Base-by-base conservation (phyloP, 352 stramenopile genomes). In the Phytophthora litchii region DNA sequence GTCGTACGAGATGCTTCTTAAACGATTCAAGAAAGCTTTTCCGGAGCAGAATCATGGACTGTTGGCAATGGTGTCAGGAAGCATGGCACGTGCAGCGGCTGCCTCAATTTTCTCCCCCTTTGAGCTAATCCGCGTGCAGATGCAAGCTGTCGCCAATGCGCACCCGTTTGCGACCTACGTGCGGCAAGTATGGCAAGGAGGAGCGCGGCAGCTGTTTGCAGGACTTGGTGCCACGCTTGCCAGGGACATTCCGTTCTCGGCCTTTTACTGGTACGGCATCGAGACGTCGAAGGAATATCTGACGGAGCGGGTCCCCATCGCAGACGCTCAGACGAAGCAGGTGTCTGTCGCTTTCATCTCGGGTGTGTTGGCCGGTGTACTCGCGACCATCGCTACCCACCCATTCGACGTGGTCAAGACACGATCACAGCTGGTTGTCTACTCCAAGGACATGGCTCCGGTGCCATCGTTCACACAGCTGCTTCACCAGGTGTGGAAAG, bases 371-470 rank as follows among this genome's bases (percentile, higher is more conserved):
- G 83, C 89, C 0, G 93, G 94, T 34, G 65, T 86, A 0, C 70
- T 98, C 25, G 92, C 96, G 25, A 94, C 94, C 4, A 64, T 94
- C 12, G 63, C 77, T n/a, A 98, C 94, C 9, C 97, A 96, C 10
- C 95, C 96, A 25, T 96, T 98, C 56, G 95, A 98, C 70, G 94
- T 98, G 45, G 72, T 98, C 64, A 99, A 98, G 72, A 98, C 94
- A 11, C 79, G 93, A 13, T 70, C 77, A 40, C 86, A 95, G 60
- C 73, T 91, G 14, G 68, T 81, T 27, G 64, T 80, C 10, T 91
- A 83, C 59, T 69, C 70, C 4, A 61, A 72, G 20, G 64, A 57
- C 14, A 52, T 61, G 37, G 31, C 57, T 43, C 31, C 60, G 0
- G 48, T 54, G 32, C 61, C 51, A 21, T 77, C 65, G 13, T 72